These are phyloP conservation scores for Achaetomiella virescens DNA, from an alignment of 495 filamentous ascomycete species.

Conservation along the genomic window DNA sequence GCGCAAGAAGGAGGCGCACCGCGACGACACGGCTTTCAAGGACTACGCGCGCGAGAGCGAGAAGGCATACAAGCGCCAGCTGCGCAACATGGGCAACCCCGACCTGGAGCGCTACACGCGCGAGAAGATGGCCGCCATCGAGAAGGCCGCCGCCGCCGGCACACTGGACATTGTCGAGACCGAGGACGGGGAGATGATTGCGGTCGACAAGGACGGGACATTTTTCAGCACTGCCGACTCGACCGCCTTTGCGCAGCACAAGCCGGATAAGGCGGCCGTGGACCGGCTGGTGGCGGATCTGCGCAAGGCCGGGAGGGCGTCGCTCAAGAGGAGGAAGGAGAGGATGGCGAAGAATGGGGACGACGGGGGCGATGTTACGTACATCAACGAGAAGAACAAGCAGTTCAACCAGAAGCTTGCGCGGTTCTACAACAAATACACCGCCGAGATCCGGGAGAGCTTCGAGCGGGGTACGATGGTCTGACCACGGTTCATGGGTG, in stretches of 20 bases:
- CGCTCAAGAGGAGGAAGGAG: slow-evolving; percentile 78
- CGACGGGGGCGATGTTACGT: slow-evolving; percentile 83
- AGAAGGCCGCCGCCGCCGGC: slow-evolving; percentile 71
- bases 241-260: slow-evolving; percentile 73
- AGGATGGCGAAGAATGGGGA: slow-evolving; percentile 65
- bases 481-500: slow-evolving; percentile 24
- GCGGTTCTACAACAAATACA: slow-evolving; percentile 98
- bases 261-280: slow-evolving; percentile 82
- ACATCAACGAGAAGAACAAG: slow-evolving; percentile 99
- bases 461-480: slow-evolving; percentile 96
- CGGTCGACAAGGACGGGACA: slow-evolving; percentile 79
- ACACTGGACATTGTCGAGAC: slow-evolving; percentile 90
- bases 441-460: slow-evolving; percentile 90
- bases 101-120: slow-evolving; percentile 78
- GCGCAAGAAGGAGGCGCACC: slow-evolving; percentile 76
- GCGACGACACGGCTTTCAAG: slow-evolving; percentile 82
- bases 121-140: slow-evolving; percentile 76
- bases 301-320: slow-evolving; percentile 77
- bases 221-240: slow-evolving; percentile 86
- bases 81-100: slow-evolving; percentile 58
- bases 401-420: slow-evolving; percentile 97
- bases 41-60: slow-evolving; percentile 81
- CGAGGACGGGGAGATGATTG: slow-evolving; percentile 87
- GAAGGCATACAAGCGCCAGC: slow-evolving; percentile 90
- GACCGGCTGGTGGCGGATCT: slow-evolving; percentile 83